Evolutionary conservation across 2,329 filamentous ascomycete species (phyloP), one percentile per base, ranked within the genome.

Genomic region (Curvularia hawaiiensis): DNA sequence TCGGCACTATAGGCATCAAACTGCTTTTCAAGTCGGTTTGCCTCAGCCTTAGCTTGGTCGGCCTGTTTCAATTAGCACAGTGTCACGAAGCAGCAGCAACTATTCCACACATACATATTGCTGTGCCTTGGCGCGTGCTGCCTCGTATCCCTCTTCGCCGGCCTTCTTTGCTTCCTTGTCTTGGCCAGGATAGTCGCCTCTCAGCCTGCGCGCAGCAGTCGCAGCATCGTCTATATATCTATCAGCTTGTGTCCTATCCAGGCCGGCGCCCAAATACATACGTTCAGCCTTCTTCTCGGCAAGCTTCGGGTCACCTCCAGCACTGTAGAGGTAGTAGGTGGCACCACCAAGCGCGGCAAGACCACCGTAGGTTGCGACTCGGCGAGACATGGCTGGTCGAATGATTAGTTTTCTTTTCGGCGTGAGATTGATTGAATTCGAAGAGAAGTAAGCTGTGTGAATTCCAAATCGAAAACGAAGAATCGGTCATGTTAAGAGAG

Each of bases 211-310:
- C 11, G 88, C 87, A 45, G 88, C 85, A 65, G 83, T 85, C 71
- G 90, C 85, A 52, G 90, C 84, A 77, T 97, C 94, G 76, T 88
- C 93, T 97, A 65, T 48, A 39, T 41, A 22, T 16, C 28, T 65
- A 73, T 68, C 44, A 40, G 52, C 35, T n/a, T 20, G 2, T 35
- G 6, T 11, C n/a, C 26, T 35, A 4, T 20, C 20, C 30, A 6
- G 16, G n/a, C 8, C 9, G 9, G 12, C 9, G 33, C 14, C 16
- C 16, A 10, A 51, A 54, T 46, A 80, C 87, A 45, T 80, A 97
- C 94, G 85, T 82, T 97, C 90, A 66, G 90, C 84, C 77, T 95
- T 83, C 83, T 94, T 90, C 84, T 92, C 87, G n/a, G 93, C 94
- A 49, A 85, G 87, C 78, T 90, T 91, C 50, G 91, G 84, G 76